phyloP scores from a whole-genome alignment of 768 basidiomycete species.

The Royoungia palumana region DNA sequence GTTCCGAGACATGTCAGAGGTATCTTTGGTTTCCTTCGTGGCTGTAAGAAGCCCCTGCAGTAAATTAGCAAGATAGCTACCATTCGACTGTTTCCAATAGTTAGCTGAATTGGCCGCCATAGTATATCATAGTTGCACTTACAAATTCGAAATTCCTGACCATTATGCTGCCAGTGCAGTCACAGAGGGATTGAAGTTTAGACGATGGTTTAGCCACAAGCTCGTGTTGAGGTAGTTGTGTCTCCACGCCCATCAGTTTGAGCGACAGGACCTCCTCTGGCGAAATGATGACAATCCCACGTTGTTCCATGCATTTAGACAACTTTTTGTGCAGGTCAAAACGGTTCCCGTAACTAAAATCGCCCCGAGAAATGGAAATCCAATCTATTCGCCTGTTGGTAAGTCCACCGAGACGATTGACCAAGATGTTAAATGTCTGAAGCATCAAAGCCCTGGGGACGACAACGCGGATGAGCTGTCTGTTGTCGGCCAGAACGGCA shows the following conservation, averaged over 20 bases:
- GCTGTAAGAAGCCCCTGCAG: no score
- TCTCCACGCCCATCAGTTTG: slow-evolving; percentile 41
- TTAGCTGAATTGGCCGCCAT: no score
- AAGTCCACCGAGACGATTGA: slow-evolving; percentile 40
- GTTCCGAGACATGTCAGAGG: no score
- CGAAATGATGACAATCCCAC: slow-evolving; percentile 44
- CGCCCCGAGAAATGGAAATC: slow-evolving; percentile 47
- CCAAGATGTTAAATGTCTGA: slow-evolving; percentile 47
- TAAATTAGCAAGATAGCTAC: no score
- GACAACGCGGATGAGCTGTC: slow-evolving; percentile 43
- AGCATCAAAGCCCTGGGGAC: slow-evolving; percentile 41
- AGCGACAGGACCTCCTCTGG: slow-evolving; percentile 53
- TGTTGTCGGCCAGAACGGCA: slow-evolving; percentile 39
- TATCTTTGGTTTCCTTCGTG: no score
- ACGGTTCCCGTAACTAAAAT: slow-evolving; percentile 17
- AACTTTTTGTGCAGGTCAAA: slow-evolving; percentile 28
- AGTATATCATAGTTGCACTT: no score
- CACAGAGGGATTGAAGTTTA: not conserved
- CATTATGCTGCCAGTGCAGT: no score
- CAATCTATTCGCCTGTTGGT: slow-evolving; percentile 43
- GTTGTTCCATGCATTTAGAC: slow-evolving; percentile 32
- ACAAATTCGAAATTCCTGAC: no score
- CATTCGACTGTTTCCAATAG: no score
- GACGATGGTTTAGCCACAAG: no score
- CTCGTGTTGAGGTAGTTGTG: slow-evolving; percentile 9